These are phyloP conservation scores for Suhomyces bokatorum DNA, from an alignment of 1,139 yeast species.

Conservation along the genomic window DNA sequence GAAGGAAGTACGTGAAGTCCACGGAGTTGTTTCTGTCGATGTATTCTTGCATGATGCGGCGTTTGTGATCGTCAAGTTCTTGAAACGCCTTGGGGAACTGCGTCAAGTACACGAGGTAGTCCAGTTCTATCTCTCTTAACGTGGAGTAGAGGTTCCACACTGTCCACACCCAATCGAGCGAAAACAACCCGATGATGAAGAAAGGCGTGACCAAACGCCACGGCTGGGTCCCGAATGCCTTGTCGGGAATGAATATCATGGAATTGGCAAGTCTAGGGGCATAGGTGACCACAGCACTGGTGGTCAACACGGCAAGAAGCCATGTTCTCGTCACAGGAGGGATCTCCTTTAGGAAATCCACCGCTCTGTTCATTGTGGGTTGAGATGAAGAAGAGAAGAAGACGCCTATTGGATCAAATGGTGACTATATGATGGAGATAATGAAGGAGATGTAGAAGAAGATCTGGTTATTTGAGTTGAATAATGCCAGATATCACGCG, in stretches of 20 bases:
- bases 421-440: neutral
- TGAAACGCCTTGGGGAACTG: slow-evolving; percentile 21
- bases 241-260: slow-evolving; percentile 24
- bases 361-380: slow-evolving; percentile 16
- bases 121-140: slow-evolving; percentile 25
- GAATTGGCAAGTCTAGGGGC: neutral
- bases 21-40: slow-evolving; percentile 23
- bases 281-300: slow-evolving; percentile 17
- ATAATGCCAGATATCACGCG: neutral
- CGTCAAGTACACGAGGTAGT: slow-evolving; percentile 13
- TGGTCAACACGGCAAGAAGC: slow-evolving; percentile 23
- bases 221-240: slow-evolving; percentile 30
- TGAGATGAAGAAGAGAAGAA: too few species aligned
- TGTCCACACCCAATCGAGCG: slow-evolving; percentile 22
- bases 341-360: slow-evolving; percentile 15
- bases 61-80: slow-evolving; percentile 21
- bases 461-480: neutral
- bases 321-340: slow-evolving; percentile 40
- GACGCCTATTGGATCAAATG: too few species aligned
- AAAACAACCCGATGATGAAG: slow-evolving; percentile 33
- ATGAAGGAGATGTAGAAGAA: neutral
- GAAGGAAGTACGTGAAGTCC: slow-evolving; percentile 35
- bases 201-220: slow-evolving; percentile 43
- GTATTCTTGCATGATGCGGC: slow-evolving; percentile 14
- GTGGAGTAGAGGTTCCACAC: slow-evolving; percentile 20